These are phyloP conservation scores for Fusarium sp. DNA, from an alignment of 2,329 filamentous ascomycete species.

Conservation along the genomic window DNA sequence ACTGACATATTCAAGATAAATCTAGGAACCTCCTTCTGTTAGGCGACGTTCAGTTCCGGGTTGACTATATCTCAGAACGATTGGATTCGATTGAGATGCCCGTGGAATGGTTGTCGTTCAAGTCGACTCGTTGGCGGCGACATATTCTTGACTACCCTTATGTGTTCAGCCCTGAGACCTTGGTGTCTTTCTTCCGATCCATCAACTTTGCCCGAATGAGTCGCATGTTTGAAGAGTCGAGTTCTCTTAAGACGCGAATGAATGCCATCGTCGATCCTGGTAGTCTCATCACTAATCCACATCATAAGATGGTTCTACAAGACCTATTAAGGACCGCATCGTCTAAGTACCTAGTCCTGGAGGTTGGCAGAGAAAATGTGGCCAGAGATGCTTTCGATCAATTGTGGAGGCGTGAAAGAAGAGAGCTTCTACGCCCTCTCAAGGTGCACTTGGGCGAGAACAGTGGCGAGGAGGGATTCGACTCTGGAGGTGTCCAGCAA, in stretches of 20 bases:
- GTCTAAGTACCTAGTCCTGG: slow-evolving; percentile 76
- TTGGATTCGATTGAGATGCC: slow-evolving; percentile 81
- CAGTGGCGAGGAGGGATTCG: slow-evolving; percentile 86
- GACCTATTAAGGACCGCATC: slow-evolving; percentile 74
- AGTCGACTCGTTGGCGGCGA: slow-evolving; percentile 68
- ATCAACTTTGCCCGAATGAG: slow-evolving; percentile 92
- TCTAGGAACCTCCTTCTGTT: slow-evolving; percentile 73
- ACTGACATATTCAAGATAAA: slow-evolving; percentile 60
- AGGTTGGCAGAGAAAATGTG: slow-evolving; percentile 74
- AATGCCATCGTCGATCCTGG: slow-evolving; percentile 65
- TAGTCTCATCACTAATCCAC: slow-evolving; percentile 65
- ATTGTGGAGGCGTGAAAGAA: slow-evolving; percentile 85
- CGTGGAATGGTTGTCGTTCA: slow-evolving; percentile 73
- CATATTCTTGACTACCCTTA: slow-evolving; percentile 86
- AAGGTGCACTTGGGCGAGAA: slow-evolving; percentile 89
- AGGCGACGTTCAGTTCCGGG: slow-evolving; percentile 75
- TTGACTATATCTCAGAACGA: slow-evolving; percentile 79
- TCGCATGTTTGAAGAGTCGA: slow-evolving; percentile 77
- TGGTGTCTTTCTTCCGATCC: slow-evolving; percentile 87
- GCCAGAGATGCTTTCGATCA: slow-evolving; percentile 84
- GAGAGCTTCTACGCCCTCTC: slow-evolving; percentile 84
- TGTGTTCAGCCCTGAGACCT: slow-evolving; percentile 76
- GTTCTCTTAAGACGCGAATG: slow-evolving; percentile 66
- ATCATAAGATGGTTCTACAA: slow-evolving; percentile 70
- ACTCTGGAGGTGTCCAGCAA: slow-evolving; percentile 94